Evolutionary conservation across 140 eudicot genomes (phyloP).

Genomic region (Erigeron philadelphicus): DNA sequence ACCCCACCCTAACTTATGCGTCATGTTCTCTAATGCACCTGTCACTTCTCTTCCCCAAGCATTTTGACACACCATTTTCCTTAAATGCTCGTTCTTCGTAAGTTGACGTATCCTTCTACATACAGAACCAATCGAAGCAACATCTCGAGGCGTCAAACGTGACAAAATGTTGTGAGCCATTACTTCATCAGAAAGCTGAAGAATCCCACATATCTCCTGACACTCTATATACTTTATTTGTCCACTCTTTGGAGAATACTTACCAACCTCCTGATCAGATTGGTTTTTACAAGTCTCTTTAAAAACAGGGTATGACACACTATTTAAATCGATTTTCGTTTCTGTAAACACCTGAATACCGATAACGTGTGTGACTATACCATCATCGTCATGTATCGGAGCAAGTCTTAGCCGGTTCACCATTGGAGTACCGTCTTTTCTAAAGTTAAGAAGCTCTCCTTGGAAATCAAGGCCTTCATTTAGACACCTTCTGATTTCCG

Average conservation of each 20-base stretch:
- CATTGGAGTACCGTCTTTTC: constrained; percentile 82
- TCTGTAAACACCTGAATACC: constrained; percentile 72
- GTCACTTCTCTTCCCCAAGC: constrained; percentile 98
- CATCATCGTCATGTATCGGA: constrained; percentile 73
- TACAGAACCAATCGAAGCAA: constrained; percentile 88
- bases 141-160: constrained; percentile 88
- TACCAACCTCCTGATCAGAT: constrained; percentile 26
- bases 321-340: constrained; percentile 66
- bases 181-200: constrained; percentile 92
- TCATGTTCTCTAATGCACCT: constrained; percentile 69
- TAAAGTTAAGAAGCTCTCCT: constrained; percentile 90
- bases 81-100: constrained; percentile 73
- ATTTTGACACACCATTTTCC: constrained; percentile 95
- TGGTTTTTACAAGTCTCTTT: constrained; percentile 56
- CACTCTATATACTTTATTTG: constrained; percentile 29
- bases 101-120: constrained; percentile 72
- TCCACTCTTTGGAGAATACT: constrained; percentile 44
- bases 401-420: constrained; percentile 77
- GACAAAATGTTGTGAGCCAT: constrained; percentile 81
- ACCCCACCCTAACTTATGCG: constrained; percentile 87
- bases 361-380: constrained; percentile 66
- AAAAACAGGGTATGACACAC: constrained; percentile 77
- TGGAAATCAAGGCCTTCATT: constrained; percentile 82
- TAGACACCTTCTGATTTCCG: constrained; percentile 86
- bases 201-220: constrained; percentile 64